Base-by-base conservation (phyloP, 176 grass and related monocot species). In the Tillandsia leiboldiana region DNA sequence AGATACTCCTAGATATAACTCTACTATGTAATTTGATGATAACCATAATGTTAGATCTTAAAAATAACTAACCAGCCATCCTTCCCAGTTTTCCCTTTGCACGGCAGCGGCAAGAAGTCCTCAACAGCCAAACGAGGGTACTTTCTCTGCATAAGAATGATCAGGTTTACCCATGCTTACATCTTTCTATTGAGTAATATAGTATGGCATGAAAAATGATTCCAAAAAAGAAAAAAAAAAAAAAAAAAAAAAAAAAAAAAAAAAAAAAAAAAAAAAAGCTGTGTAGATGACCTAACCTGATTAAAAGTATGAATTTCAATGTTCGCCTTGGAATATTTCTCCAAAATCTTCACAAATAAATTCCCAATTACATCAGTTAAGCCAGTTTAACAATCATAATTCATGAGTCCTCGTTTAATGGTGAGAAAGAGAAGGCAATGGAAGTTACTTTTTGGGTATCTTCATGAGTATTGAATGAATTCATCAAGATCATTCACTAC, bases 391-490 rank as follows among this genome's bases (percentile, higher is more conserved):
- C 56, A 23, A 61, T 20, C 15, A 18, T 2, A 61, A 61, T 61
- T 42, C 33, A 42, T 42, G 33, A 42, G 3, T 7, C 33, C 8
- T 61, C 18, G 15, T 10, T 20, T 61, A 9, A 23, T 61, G 56
- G 15, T 61, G 8, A 61, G 56, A 22, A 23, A 61, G 15, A 18
- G 56, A 61, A 8, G 54, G 54, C 14, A 2, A 17, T 20, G 54
- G n/a, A 78, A 29, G 17, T 72, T 47, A 99, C 94, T 90, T 90
- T 99, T 49, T 82, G 80, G 61, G 94, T 99, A 78, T 99, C 94
- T 1, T 99, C 90, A 73, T 93, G 94, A 66, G 94, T 99, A 76
- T 99, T 99, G 75, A 99, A 99, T 71, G 94, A 99, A 75, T 99
- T 99, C 90, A 99, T 99, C 52, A 99, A 79, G 71, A 99, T 79